phyloP scores from a whole-genome alignment of 148 eudicot species.

The Camellia sinensis region DNA sequence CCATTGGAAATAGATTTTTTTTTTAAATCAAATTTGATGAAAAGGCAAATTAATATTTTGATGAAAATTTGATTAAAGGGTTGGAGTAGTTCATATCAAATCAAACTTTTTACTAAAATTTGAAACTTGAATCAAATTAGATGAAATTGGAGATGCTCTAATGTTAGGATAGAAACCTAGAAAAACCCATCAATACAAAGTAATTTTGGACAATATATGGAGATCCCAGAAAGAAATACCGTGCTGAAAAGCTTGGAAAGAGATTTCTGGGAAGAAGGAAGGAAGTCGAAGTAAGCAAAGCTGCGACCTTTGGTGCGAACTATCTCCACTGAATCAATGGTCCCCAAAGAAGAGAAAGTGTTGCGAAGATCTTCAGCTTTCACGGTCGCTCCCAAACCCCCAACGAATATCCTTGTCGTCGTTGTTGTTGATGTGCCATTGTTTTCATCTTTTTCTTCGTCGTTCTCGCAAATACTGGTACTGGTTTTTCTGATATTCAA shows the following conservation, averaged over 20 bases:
- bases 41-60: no score
- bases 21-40: no score
- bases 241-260: slow-evolving; percentile 89
- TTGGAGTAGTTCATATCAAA: no score
- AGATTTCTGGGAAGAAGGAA: slow-evolving; percentile 68
- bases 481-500: neutral
- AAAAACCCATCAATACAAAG: neutral
- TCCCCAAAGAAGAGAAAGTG: slow-evolving; percentile 65
- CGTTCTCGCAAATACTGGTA: neutral
- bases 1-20: no score
- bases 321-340: slow-evolving; percentile 52
- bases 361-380: slow-evolving; percentile 58
- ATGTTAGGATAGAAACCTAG: neutral
- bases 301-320: slow-evolving; percentile 75
- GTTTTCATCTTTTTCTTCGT: neutral
- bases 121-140: no score
- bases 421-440: neutral
- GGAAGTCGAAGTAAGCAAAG: slow-evolving; percentile 78
- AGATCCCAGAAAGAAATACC: slow-evolving; percentile 35
- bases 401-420: slow-evolving; percentile 55
- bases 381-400: slow-evolving; percentile 78
- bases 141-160: neutral
- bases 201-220: neutral
- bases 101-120: no score
- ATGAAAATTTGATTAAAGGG: no score